These are phyloP conservation scores for Aspergillus oerlinghausenensis DNA, from an alignment of 2,329 filamentous ascomycete genomes.

Conservation along the genomic window DNA sequence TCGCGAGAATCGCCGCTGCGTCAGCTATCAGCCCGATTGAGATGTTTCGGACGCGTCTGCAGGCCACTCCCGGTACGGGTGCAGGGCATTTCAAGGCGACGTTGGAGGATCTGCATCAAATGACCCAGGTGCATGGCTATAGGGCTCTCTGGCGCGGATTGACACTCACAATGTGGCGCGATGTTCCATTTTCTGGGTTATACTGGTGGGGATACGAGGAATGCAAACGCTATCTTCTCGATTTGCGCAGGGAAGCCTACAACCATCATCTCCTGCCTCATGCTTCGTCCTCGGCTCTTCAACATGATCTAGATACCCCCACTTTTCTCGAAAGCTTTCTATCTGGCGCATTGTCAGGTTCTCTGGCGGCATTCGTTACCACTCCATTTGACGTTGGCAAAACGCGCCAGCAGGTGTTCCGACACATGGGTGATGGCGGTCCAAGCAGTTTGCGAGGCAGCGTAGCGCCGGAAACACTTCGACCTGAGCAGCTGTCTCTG, in stretches of 20 bases:
- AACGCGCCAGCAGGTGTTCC: constrained; percentile 82
- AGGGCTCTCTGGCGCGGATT: constrained; percentile 84
- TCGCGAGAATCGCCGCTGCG: constrained; percentile 75
- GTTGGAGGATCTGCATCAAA: constrained; percentile 67
- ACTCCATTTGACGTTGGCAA: constrained; percentile 98
- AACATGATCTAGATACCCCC: constrained; percentile 65
- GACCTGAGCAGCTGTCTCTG: constrained; percentile 74
- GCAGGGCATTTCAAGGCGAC: constrained; percentile 75
- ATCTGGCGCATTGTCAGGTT: constrained; percentile 77
- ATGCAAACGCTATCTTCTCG: constrained; percentile 66
- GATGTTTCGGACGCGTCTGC: constrained; percentile 87
- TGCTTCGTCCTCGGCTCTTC: constrained; percentile 4
- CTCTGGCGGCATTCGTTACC: constrained; percentile 79
- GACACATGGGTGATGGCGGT: constrained; percentile 49
- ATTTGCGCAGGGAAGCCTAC: constrained; percentile 54
- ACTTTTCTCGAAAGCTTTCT: constrained; percentile 87
- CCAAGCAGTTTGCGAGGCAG: constrained; percentile 15
- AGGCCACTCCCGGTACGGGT: constrained; percentile 60
- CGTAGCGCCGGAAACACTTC: constrained; percentile 14
- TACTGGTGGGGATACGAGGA: constrained; percentile 99
- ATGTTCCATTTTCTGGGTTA: constrained; percentile 92
- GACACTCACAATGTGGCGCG: constrained; percentile 87
- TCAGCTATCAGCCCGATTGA: constrained; percentile 84
- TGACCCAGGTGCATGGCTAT: constrained; percentile 75
- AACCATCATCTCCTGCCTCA: constrained; percentile 13